Conservation (phyloP, 805 yeast genomes). For the Ogataea degrootiae region DNA sequence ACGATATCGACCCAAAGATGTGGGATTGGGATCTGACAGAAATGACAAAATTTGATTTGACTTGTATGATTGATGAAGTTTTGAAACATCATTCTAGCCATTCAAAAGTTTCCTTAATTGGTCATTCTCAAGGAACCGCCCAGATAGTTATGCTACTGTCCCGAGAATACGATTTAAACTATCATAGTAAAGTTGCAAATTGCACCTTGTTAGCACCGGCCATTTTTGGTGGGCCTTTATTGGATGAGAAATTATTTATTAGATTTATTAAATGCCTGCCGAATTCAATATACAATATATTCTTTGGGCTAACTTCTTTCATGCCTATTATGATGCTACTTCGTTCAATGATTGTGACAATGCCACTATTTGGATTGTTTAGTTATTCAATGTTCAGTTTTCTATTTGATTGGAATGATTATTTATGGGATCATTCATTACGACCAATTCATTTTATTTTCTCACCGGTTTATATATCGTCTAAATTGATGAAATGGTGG, state of each 20-base stretch:
- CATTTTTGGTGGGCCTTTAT: constrained; percentile 74
- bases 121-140: constrained; percentile 94
- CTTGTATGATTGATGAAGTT: constrained; percentile 64
- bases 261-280: constrained; percentile 55
- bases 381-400: constrained; percentile 84
- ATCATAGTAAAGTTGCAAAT: constrained; percentile 47
- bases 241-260: constrained; percentile 59
- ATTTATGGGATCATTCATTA: constrained; percentile 63
- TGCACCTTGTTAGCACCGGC: constrained; percentile 89
- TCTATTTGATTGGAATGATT: constrained; percentile 83
- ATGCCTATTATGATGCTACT: constrained; percentile 67
- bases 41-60: constrained; percentile 74
- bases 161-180: constrained; percentile 35
- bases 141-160: constrained; percentile 72
- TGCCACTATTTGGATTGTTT: constrained; percentile 52
- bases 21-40: constrained; percentile 96
- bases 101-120: constrained; percentile 54
- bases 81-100: constrained; percentile 30
- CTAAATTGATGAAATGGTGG: constrained; percentile 93
- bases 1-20: constrained; percentile 44
- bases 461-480: constrained; percentile 79
- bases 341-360: constrained; percentile 45
- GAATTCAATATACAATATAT: constrained; percentile 36
- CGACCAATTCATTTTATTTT: constrained; percentile 76
- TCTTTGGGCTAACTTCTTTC: constrained; percentile 77